Base-by-base conservation (phyloP, 352 stramenopile genomes). In the Phytophthora ramorum region DNA sequence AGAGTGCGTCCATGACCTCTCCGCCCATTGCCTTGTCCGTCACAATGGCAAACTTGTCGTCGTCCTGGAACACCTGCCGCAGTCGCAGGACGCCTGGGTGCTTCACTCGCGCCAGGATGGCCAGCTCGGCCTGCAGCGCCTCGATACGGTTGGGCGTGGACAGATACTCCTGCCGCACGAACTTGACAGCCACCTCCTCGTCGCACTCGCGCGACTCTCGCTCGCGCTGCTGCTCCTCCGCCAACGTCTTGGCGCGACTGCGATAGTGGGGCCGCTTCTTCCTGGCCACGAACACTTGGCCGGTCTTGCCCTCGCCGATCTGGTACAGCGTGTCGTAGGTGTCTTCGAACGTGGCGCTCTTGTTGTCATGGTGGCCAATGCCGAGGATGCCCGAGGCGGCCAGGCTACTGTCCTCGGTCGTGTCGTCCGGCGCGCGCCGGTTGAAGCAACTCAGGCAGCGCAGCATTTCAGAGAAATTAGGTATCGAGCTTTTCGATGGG, bases 261-360 rank as follows among this genome's bases (percentile, higher is more conserved):
- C 71, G 74, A 38, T 78, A 70, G 16, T 48, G 5, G 3, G 62
- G 60, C 6, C 46, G 22, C 22, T 74, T 72, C 32, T 61, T 70
- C 51, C 74, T 78, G 37, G 80, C 85, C 32, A 81, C 73, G 43
- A 81, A 90, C 58, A 95, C 87, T 47, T 82, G 73, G 12, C 78
- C 84, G 1, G 85, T 95, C 70, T 95, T 94, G 63, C 87, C 87
- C 40, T 92, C 79, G 35, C 87, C 87, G 40, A 95, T 73, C 46
- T 89, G 69, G 47, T 91, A 74, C 58, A 88, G 58, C 35, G 79
- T 71, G 58, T 93, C 84, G 75, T 94, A 95, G 12, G 78, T 71
- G 17, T 80, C 69, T 38, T 92, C 82, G 16, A 91, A 84, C n/a
- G 56, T 47, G 16, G 56, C 45, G 37, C 68, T 38, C 61, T 69